These are phyloP conservation scores for Suillus weaverae DNA, from an alignment of 768 basidiomycete species.

Conservation along the genomic window DNA sequence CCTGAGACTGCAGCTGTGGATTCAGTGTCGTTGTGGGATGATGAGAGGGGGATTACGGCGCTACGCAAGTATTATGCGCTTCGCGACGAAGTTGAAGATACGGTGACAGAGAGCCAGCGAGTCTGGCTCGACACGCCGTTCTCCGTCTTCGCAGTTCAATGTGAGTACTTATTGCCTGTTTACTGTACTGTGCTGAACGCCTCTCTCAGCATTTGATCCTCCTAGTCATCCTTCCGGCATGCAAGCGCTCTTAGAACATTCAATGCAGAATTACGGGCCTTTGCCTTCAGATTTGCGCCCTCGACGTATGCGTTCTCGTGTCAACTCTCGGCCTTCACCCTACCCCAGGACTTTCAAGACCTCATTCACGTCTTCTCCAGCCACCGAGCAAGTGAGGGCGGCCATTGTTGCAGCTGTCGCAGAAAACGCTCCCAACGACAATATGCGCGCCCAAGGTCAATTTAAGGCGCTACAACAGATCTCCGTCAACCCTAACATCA, in stretches of 20 bases:
- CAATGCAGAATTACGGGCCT: conserved; percentile 67
- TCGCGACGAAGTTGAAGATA: conserved; percentile 63
- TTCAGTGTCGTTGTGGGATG: conserved; percentile 56
- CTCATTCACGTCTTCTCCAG: conserved; percentile 38
- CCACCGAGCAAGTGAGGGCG: conserved; percentile 37
- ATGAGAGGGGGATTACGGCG: conserved; percentile 64
- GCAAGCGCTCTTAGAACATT: conserved; percentile 72
- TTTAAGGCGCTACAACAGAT: conserved; percentile 43
- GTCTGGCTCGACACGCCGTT: conserved; percentile 72
- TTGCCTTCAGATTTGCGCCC: conserved; percentile 72
- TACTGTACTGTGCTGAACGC: conserved; percentile 11
- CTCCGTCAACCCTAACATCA: conserved; percentile 42
- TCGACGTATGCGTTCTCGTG: conserved; percentile 63
- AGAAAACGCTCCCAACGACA: conserved; percentile 18
- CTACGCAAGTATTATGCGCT: conserved; percentile 70
- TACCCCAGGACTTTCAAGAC: conserved; percentile 60
- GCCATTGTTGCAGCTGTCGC: conserved; percentile 21
- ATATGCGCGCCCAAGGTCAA: conserved; percentile 19
- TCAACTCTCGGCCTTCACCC: conserved; percentile 70
- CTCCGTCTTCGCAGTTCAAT: conserved; percentile 69
- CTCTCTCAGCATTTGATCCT: conserved; percentile 62
- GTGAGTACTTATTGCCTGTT: conserved; percentile 41
- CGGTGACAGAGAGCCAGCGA: conserved; percentile 65
- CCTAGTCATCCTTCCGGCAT: conserved; percentile 64
- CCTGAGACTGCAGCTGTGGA: conserved; percentile 50